Percentiles rank a stretch among this genome's conserved stretches.
Evolutionary conservation across 345 rosid genomes (phyloP).

Genomic region (Eucalyptus tenuipes): DNA sequence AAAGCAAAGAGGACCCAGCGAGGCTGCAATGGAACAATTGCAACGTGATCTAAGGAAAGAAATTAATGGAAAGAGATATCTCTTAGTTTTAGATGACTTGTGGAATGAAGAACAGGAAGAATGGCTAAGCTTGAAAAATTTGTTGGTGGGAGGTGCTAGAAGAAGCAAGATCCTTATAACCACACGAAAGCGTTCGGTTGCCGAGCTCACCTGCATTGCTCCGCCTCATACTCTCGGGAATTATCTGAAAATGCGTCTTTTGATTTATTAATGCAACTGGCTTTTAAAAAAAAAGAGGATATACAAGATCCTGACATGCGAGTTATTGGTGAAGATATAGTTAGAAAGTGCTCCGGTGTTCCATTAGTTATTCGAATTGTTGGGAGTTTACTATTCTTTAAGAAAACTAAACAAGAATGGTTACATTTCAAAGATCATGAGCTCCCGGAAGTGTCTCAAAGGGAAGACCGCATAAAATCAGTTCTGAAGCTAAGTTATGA

Average conservation of each 20-base stretch:
- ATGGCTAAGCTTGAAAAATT: fast-evolving
- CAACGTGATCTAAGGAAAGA: fast-evolving
- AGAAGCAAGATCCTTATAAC: not conserved
- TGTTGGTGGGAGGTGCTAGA: not conserved
- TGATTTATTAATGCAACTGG: not conserved
- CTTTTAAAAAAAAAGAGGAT: not conserved
- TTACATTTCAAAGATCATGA: fast-evolving
- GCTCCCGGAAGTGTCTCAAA: fast-evolving
- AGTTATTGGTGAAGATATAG: fast-evolving
- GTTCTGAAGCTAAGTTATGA: fast-evolving
- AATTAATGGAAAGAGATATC: too few relatives aligned
- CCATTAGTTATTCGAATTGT: fast-evolving
- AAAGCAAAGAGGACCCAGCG: fast-evolving
- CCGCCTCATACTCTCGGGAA: fast-evolving
- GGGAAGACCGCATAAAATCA: fast-evolving
- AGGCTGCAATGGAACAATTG: fast-evolving
- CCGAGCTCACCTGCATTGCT: fast-evolving
- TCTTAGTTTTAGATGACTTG: too few relatives aligned
- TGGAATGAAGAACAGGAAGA: fast-evolving
- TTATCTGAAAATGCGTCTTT: fast-evolving
- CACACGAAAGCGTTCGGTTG: fast-evolving
- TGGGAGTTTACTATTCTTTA: fast-evolving
- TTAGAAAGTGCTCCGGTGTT: not conserved
- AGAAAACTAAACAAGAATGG: fast-evolving
- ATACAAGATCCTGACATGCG: fast-evolving